Evolutionary conservation across 2,329 filamentous ascomycete species (phyloP).

Genomic region (Epichloe gansuensis): DNA sequence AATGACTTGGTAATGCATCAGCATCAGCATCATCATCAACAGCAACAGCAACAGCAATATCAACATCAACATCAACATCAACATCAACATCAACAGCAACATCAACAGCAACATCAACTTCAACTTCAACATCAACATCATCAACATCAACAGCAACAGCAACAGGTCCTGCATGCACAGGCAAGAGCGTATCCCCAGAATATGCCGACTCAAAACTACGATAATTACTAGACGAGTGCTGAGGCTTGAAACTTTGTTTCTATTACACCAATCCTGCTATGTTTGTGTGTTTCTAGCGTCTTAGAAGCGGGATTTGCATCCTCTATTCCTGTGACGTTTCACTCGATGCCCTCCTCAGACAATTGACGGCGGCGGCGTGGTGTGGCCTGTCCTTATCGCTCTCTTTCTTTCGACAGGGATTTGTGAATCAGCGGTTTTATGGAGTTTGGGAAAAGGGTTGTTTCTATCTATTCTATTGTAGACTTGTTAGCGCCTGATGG

Average conservation of each 20-base stretch:
- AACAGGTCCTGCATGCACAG: slow-evolving; percentile 29
- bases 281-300: neutral
- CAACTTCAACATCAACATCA: slow-evolving; percentile 33
- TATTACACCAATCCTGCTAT: neutral
- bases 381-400: neutral
- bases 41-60: slow-evolving; percentile 14
- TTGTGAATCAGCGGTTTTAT: neutral
- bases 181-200: slow-evolving; percentile 26
- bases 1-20: slow-evolving; percentile 52
- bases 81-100: slow-evolving; percentile 29
- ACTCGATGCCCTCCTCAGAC: neutral
- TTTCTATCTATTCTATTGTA: neutral
- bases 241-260: neutral
- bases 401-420: neutral
- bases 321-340: neutral
- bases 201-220: slow-evolving; percentile 26
- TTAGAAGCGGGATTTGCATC: neutral
- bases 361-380: neutral
- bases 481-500: neutral
- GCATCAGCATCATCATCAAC: slow-evolving; percentile 29
- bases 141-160: slow-evolving; percentile 22
- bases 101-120: slow-evolving; percentile 28
- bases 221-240: slow-evolving; percentile 19
- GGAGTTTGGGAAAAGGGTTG: neutral
- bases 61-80: slow-evolving; percentile 28